Conservation (phyloP, 805 yeast species). For the Ogataea siamensis region DNA sequence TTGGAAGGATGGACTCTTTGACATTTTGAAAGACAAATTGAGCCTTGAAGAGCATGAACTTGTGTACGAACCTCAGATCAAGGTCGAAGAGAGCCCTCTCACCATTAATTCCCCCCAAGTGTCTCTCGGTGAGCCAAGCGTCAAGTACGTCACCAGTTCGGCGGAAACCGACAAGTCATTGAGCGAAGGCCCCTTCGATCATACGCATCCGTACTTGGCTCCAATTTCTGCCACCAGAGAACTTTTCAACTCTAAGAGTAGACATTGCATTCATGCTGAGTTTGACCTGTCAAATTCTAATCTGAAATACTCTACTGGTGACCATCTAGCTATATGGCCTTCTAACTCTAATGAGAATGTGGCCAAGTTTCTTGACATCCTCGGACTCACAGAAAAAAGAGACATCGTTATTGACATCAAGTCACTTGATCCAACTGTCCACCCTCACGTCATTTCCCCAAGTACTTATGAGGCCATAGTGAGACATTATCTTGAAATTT, state of each 20-base stretch:
- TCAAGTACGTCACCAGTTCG: conserved; percentile 43
- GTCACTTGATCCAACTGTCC: conserved; percentile 67
- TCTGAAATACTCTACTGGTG: conserved; percentile 89
- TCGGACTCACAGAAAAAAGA: conserved; percentile 54
- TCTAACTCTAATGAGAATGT: conserved; percentile 80
- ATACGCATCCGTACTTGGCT: conserved; percentile 79
- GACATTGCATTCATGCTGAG: conserved; percentile 90
- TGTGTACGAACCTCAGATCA: conserved; percentile 68
- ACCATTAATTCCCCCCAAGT: conserved; percentile 38
- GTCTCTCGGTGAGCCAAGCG: conserved; percentile 80
- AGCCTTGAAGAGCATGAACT: conserved; percentile 78
- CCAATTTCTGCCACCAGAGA: conserved; percentile 61
- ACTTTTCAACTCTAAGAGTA: conserved; percentile 58
- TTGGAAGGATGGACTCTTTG: conserved; percentile 84
- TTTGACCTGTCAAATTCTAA: conserved; percentile 75
- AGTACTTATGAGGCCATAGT: conserved; percentile 86
- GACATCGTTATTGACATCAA: conserved; percentile 60
- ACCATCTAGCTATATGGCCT: conserved; percentile 93
- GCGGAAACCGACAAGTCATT: conserved; percentile 30
- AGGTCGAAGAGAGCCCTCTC: conserved; percentile 39
- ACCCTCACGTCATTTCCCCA: conserved; percentile 61
- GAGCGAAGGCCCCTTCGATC: conserved; percentile 73
- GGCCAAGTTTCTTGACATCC: conserved; percentile 58
- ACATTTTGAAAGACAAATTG: conserved; percentile 58
- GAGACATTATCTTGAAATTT: conserved; percentile 84